Evolutionary conservation across 1,139 yeast genomes (phyloP).

Genomic region (Kurtzmaniella natalensis): DNA sequence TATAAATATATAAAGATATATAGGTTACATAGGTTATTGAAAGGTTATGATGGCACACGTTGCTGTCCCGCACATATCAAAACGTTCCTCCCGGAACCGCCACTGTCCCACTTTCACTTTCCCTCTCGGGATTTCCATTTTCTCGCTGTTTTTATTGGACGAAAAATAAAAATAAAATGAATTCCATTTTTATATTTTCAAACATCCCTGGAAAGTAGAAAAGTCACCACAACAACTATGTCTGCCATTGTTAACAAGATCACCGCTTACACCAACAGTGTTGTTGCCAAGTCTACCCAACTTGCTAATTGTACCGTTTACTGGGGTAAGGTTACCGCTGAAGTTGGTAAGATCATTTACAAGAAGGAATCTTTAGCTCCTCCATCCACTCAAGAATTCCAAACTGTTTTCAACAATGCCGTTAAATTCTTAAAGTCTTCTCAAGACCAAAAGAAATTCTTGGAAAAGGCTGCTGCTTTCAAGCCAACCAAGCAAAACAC

Average conservation of each 20-base stretch:
- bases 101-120: no score
- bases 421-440: constrained; percentile 36
- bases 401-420: constrained; percentile 61
- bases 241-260: constrained; percentile 48
- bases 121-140: no score
- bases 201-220: no score
- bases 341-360: constrained; percentile 86
- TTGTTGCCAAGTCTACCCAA: constrained; percentile 36
- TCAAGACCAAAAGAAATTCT: constrained; percentile 45
- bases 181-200: no score
- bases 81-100: no score
- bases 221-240: no score
- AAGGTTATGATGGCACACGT: no score
- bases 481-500: constrained; percentile 53
- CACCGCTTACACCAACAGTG: constrained; percentile 36
- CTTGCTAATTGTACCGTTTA: constrained; percentile 54
- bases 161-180: no score
- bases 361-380: constrained; percentile 91
- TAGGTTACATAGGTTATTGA: no score
- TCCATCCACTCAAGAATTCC: constrained; percentile 76
- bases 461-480: constrained; percentile 39
- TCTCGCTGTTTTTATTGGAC: no score
- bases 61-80: no score
- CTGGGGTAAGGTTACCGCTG: constrained; percentile 89
- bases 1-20: no score